Evolutionary conservation across 2,329 filamentous ascomycete genomes (phyloP), one percentile per base, ranked within the genome.

Genomic region (Myriosclerotinia scirpicola): DNA sequence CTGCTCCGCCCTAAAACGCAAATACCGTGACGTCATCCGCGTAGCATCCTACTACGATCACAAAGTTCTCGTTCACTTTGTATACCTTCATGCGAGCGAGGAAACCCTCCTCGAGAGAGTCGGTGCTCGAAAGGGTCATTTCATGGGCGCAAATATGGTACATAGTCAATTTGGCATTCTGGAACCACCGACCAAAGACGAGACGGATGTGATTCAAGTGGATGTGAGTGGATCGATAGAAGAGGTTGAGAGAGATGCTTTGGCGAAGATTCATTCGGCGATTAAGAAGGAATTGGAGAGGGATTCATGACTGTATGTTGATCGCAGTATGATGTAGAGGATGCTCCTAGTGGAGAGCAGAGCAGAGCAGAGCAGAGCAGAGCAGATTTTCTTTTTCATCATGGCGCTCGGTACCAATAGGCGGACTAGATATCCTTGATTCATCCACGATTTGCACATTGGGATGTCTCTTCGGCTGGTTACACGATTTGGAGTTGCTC

Each of bases 101-200:
- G 85, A 88, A 67, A 83, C 91, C 12, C 84, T 98, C 40, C 81
- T 96, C 67, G 81, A 89, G 73, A 87, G 95, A 11, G 93, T 98
- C 11, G 83, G 84, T 44, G 82, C 84, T 50, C 86, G 95, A 72
- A 80, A 93, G 79, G 88, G 88, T 63, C 95, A 99, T 77, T 99
- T 95, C 79, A 97, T 99, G 93, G 94, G 95, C 74, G 90, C 92
- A 72, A 86, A 87, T 74, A 98, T 99, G 94, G 93, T 99, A 11
- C 88, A 90, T 74, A 96, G 92, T 79, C 95, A 99, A 77, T 90
- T 98, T 71, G 86, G 89, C 69, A 90, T 88, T 63, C 84, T 99
- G n/a, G 94, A 99, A 80, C 87, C 90, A 69, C 95, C 95, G 0
- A 83, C 83, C 62, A 78, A 80, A 55, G 86, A 91, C 65, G 90